A percentile compares a stretch with the other conserved stretches of the same genome.
Conservation (phyloP, 768 basidiomycete genomes). For the Suillus decipiens region DNA sequence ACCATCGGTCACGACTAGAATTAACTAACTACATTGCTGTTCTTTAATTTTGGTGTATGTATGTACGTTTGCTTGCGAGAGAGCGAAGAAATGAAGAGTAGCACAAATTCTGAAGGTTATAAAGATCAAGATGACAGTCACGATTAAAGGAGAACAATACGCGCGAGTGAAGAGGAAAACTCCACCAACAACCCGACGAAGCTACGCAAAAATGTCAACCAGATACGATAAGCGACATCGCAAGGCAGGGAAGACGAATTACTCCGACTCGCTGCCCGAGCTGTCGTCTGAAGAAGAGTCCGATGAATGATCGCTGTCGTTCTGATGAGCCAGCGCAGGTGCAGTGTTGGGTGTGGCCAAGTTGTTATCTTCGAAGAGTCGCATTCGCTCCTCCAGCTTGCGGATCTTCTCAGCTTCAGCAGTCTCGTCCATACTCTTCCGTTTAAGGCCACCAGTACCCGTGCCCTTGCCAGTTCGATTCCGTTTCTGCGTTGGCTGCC, state of each 20-base stretch:
- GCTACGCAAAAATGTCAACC: constrained; percentile 13
- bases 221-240: constrained; percentile 11
- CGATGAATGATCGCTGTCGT: constrained; percentile 72
- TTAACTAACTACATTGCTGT: constrained; percentile 54
- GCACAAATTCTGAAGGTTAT: constrained; percentile 30
- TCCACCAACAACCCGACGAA: constrained; percentile 27
- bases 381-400: constrained; percentile 84
- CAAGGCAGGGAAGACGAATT: constrained; percentile 26
- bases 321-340: constrained; percentile 31
- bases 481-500: constrained; percentile 65
- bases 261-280: constrained; percentile 85
- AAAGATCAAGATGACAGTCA: constrained; percentile 38
- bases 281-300: constrained; percentile 82
- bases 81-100: constrained; percentile 20
- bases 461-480: constrained; percentile 74
- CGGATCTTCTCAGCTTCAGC: constrained; percentile 95
- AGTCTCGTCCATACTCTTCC: constrained; percentile 97
- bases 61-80: constrained; percentile 37
- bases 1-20: constrained; percentile 32
- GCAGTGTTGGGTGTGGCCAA: constrained; percentile 28
- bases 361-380: constrained; percentile 64
- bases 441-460: constrained; percentile 86
- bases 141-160: constrained; percentile 31
- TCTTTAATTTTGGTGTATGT: constrained; percentile 44
- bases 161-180: constrained; percentile 21